Evolutionary conservation across 345 rosid species (phyloP), one percentile per base, ranked within the genome.

Genomic region (Populus pruinosa): DNA sequence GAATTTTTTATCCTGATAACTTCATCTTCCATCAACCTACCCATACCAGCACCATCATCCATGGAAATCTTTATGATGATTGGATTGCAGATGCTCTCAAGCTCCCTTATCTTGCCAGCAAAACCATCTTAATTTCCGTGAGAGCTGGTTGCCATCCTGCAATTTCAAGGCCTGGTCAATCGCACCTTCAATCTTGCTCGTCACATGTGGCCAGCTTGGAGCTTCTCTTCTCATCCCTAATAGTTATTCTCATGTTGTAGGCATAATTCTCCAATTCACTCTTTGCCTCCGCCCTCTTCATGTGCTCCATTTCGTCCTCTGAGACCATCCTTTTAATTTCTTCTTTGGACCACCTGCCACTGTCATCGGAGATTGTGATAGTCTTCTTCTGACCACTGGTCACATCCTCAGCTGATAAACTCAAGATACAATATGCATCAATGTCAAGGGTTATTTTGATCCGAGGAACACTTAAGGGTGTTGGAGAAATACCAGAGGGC

Each of bases 401-500:
- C 75, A 50, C 80, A 49, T 77, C 77, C 71, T 80, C 81, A 0
- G 83, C 82, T 17, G 79, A 77, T 5, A 83, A 83, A 2, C 47
- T 77, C 39, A 80, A 67, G 67, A 74, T 83, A 17, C 83, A 79
- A 2, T 80, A 59, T 6, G 81, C 86, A 38, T 83, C 86, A 0
- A 71, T 74, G 27, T 80, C 83, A 6, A 80, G 80, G 82, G 77
- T 65, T 36, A 74, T 71, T 0, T 75, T 77, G 53, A 83, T 83
- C 39, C 69, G 74, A 14, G 83, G 81, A 25, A 77, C 79, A 11
- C 83, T 83, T 21, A 71, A 70, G 17, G 81, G 79, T 7, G 86
- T 81, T 8, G 86, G 86, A 14, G 81, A 77, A 50, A 80, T 83
- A 38, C 83, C 77, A 0, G 81, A 80, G 25, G 80, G 77, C 73